phyloP scores from a whole-genome alignment of 768 basidiomycete genomes.

The Mycena leptocephala region DNA sequence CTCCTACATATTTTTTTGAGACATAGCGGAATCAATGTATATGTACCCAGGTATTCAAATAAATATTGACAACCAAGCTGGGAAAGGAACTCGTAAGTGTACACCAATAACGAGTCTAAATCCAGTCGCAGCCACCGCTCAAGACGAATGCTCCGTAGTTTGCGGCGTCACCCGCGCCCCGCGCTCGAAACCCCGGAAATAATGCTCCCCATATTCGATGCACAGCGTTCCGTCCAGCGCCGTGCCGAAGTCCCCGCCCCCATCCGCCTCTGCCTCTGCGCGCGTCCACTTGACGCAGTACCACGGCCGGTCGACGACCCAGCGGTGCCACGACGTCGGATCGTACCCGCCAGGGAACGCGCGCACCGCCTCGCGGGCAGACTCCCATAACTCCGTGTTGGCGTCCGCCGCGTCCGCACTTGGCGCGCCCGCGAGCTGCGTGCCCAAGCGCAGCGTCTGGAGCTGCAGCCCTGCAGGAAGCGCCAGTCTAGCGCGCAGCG shows the following conservation, averaged over 20 bases:
- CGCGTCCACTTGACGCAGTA: slow-evolving; percentile 25
- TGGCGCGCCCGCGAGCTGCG: slow-evolving; percentile 22
- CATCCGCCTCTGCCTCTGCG: no score
- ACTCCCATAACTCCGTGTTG: background rate
- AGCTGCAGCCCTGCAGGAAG: background rate
- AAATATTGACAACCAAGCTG: no score
- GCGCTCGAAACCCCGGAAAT: slow-evolving; percentile 30
- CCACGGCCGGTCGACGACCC: slow-evolving; percentile 34
- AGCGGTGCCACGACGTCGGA: slow-evolving; percentile 32
- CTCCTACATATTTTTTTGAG: no score
- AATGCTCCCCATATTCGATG: slow-evolving; percentile 30
- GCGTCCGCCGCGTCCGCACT: no score
- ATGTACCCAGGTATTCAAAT: no score
- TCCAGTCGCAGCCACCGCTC: no score
- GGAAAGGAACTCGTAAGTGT: no score
- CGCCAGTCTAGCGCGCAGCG: background rate
- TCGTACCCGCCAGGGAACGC: slow-evolving; percentile 25
- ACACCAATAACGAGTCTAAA: no score
- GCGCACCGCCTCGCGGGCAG: slow-evolving; percentile 7
- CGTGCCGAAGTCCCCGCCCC: background rate
- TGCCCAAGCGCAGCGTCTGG: slow-evolving; percentile 8
- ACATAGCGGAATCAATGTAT: no score
- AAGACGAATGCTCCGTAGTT: no score
- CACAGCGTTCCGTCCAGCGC: slow-evolving; percentile 1
- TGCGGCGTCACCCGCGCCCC: slow-evolving; percentile 15